Conservation (phyloP, 495 filamentous ascomycete genomes). For the Penicillium canescens region DNA sequence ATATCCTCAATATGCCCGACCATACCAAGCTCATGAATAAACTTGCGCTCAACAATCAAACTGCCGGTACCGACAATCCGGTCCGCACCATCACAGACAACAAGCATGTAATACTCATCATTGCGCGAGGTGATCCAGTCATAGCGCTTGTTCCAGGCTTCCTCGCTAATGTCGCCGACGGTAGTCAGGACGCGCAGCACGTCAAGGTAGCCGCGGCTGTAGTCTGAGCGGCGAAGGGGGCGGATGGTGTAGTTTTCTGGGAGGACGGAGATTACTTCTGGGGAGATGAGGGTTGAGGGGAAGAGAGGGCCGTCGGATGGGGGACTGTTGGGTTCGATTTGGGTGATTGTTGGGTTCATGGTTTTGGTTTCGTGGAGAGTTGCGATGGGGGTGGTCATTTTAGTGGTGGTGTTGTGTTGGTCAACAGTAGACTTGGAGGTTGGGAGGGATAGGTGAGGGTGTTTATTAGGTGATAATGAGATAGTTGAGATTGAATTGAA, state of each 20-base stretch:
- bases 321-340: slow-evolving; percentile 43
- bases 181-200: slow-evolving; percentile 88
- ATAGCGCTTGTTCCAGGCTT: slow-evolving; percentile 75
- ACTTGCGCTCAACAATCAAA: slow-evolving; percentile 72
- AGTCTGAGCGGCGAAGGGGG: slow-evolving; percentile 77
- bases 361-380: slow-evolving; percentile 12
- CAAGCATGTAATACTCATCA: slow-evolving; percentile 82
- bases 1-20: slow-evolving; percentile 99
- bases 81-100: slow-evolving; percentile 69
- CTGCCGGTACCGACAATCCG: slow-evolving; percentile 84
- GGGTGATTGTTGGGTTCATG: slow-evolving; percentile 38
- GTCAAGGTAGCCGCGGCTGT: slow-evolving; percentile 74
- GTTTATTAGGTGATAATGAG: background rate
- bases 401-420: slow-evolving; percentile 1
- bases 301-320: slow-evolving; percentile 66
- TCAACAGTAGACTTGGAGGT: background rate
- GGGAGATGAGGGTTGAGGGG: slow-evolving; percentile 72
- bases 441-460: background rate
- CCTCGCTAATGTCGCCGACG: slow-evolving; percentile 82
- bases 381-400: slow-evolving; percentile 21
- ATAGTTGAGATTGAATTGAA: background rate
- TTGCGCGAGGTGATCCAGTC: slow-evolving; percentile 78
- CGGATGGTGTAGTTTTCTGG: slow-evolving; percentile 83
- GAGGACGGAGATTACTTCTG: slow-evolving; percentile 65
- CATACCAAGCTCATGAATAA: slow-evolving; percentile 48